Evolutionary conservation across 148 eudicot genomes (phyloP).

Genomic region (Nepenthes mirabilis): DNA sequence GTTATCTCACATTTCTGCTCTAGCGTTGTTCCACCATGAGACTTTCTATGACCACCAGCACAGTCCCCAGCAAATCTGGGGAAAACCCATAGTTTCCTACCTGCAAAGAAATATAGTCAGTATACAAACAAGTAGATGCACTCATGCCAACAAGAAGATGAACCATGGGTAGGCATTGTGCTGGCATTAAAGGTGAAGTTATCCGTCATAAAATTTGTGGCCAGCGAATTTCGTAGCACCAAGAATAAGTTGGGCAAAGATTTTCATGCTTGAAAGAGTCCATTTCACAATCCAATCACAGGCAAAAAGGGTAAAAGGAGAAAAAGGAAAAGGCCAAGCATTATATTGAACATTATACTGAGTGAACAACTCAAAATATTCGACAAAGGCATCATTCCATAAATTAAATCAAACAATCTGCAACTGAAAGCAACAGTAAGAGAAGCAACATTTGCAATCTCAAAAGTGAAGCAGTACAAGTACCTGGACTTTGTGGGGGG

Average conservation of each 20-base stretch:
- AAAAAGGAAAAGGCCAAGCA: not conserved
- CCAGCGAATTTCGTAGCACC: too few relatives aligned
- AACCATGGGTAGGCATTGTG: too few relatives aligned
- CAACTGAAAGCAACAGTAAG: not conserved
- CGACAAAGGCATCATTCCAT: too few relatives aligned
- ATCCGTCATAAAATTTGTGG: too few relatives aligned
- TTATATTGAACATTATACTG: not conserved
- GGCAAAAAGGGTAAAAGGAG: not conserved
- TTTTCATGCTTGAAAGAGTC: too few relatives aligned
- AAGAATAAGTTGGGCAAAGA: too few relatives aligned
- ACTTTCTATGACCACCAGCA: slow-evolving; percentile 60
- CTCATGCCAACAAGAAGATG: too few relatives aligned
- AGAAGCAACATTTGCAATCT: not conserved
- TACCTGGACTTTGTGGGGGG: slow-evolving; percentile 72
- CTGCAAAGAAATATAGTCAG: slow-evolving; percentile 19
- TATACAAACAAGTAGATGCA: not conserved
- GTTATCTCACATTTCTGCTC: slow-evolving; percentile 79
- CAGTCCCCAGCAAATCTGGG: slow-evolving; percentile 96
- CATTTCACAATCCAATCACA: too few relatives aligned
- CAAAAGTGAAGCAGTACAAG: not conserved
- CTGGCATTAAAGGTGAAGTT: too few relatives aligned
- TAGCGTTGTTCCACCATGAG: slow-evolving; percentile 39
- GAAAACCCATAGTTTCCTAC: slow-evolving; percentile 74
- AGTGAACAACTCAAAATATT: too few relatives aligned
- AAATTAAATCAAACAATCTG: not conserved